A percentile compares a stretch with the other conserved stretches of the same genome.
Conservation (phyloP, 257 asterid genomes). For the Anisodus acutangulus region DNA sequence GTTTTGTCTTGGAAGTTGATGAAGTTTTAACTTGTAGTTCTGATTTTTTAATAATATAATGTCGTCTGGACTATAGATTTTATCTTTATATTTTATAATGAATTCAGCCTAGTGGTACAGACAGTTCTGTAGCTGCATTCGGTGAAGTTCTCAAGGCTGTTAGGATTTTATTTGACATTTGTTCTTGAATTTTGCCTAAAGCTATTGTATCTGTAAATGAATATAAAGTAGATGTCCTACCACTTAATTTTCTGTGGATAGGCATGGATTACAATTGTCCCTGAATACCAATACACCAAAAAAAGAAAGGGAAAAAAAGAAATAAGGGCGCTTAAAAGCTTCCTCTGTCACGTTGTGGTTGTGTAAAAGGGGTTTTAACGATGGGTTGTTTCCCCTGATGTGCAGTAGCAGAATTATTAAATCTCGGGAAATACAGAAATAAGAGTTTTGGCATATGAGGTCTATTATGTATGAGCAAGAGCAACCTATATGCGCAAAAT, state of each 20-base stretch:
- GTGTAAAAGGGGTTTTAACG: background rate
- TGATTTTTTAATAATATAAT: background rate
- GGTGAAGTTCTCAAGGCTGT: background rate
- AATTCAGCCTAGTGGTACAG: background rate
- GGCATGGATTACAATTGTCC: background rate
- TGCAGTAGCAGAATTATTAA: background rate
- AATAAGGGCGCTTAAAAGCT: background rate
- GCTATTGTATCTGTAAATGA: background rate
- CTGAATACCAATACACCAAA: background rate
- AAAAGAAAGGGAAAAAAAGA: background rate
- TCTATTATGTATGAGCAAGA: no score
- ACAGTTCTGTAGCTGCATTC: background rate
- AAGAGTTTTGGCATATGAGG: background rate
- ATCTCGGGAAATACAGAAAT: background rate
- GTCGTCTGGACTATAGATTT: background rate
- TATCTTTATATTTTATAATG: background rate
- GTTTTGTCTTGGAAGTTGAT: constrained; percentile 9
- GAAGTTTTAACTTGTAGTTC: background rate
- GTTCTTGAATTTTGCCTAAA: background rate
- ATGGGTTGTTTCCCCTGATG: background rate
- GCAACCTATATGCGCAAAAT: background rate
- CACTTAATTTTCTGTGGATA: background rate
- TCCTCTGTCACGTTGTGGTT: background rate
- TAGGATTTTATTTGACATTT: constrained; percentile 11
- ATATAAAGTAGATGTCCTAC: background rate